phyloP scores from a whole-genome alignment of 805 yeast genomes.

The Starmera amethionina region DNA sequence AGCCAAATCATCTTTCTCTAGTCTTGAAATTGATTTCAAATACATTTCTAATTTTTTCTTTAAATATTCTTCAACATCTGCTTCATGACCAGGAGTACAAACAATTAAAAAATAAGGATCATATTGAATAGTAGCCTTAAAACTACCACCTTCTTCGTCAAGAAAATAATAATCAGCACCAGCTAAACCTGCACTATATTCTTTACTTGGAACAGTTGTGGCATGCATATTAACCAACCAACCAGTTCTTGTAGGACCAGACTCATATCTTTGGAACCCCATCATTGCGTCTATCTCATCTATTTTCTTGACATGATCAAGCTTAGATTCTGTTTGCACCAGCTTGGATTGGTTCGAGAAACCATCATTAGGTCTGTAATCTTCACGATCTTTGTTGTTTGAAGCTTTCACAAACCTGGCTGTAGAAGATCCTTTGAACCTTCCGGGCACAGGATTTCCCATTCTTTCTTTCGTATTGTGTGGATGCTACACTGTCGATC shows the following conservation, averaged over 20 bases:
- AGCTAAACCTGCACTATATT: conserved; percentile 55
- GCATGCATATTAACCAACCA: conserved; percentile 96
- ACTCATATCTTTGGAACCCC: conserved; percentile 79
- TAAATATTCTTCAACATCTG: conserved; percentile 79
- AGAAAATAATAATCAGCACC: conserved; percentile 93
- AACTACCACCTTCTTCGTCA: conserved; percentile 94
- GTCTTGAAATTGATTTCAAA: conserved; percentile 45
- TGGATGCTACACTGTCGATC: no score
- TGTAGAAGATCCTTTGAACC: conserved; percentile 37
- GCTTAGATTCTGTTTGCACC: conserved; percentile 20
- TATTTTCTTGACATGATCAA: conserved; percentile 45
- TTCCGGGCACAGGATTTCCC: conserved; percentile 5
- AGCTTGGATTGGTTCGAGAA: conserved; percentile 18
- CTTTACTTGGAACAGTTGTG: conserved; percentile 55
- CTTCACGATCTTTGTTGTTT: conserved; percentile 9
- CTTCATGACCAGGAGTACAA: conserved; percentile 42
- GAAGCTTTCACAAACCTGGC: conserved; percentile 42
- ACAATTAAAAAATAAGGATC: conserved; percentile 82
- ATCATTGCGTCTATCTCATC: conserved; percentile 69
- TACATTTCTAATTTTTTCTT: conserved; percentile 56
- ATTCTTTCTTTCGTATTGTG: not conserved
- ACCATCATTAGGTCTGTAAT: conserved; percentile 22
- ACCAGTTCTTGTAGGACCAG: conserved; percentile 67
- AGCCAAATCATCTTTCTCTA: conserved; percentile 68
- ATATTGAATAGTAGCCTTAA: conserved; percentile 73